Evolutionary conservation across 2,329 filamentous ascomycete species (phyloP).

Genomic region (Clarireedia monteithiana): DNA sequence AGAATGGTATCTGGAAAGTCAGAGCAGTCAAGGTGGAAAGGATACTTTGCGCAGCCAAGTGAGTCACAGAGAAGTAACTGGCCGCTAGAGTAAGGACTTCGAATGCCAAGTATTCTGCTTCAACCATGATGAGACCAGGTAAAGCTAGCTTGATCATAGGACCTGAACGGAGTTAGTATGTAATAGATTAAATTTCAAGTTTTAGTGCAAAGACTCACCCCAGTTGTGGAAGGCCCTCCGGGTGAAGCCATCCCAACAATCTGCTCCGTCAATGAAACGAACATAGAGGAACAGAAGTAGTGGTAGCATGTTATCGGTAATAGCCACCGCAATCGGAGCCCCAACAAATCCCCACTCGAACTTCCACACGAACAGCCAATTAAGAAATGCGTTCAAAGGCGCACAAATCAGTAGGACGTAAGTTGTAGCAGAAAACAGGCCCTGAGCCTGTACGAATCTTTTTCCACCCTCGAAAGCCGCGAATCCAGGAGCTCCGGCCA

Average conservation of each 20-base stretch:
- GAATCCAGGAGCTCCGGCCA: constrained; percentile 67
- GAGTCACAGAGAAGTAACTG: constrained; percentile 69
- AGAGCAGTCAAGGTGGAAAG: constrained; percentile 70
- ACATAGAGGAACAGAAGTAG: constrained; percentile 68
- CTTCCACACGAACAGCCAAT: constrained; percentile 73
- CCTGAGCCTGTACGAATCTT: constrained; percentile 75
- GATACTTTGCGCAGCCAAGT: constrained; percentile 82
- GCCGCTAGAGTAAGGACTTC: constrained; percentile 82
- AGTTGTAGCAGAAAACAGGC: constrained; percentile 70
- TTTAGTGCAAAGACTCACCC: constrained; percentile 31
- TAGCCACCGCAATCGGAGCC: constrained; percentile 67
- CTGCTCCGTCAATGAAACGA: constrained; percentile 58
- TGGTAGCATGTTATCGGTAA: constrained; percentile 70
- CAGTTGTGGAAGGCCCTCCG: constrained; percentile 63
- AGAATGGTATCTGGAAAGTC: constrained; percentile 88
- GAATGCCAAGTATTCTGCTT: constrained; percentile 89
- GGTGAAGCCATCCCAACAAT: constrained; percentile 80
- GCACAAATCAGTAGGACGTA: constrained; percentile 71
- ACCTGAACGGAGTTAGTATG: constrained; percentile 27
- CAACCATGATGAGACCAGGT: constrained; percentile 87
- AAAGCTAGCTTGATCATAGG: constrained; percentile 83
- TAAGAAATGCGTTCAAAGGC: constrained; percentile 68
- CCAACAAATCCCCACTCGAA: constrained; percentile 65
- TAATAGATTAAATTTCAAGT: neutral
- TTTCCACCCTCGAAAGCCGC: constrained; percentile 71